These are phyloP conservation scores for Stenogyne calaminthoides DNA, from an alignment of 305 asterid species.

Conservation along the genomic window DNA sequence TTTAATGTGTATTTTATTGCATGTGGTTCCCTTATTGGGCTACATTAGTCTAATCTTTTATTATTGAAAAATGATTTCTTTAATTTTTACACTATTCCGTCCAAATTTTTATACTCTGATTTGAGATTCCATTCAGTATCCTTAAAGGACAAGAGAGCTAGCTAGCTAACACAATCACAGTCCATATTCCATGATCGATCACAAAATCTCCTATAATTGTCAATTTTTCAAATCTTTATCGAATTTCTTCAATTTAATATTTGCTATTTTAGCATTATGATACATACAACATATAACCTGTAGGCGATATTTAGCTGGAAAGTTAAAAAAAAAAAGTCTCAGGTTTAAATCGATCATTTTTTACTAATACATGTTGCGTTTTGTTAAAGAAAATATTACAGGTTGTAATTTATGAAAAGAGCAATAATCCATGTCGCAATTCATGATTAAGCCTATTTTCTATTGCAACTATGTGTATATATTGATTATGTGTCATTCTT, in stretches of 20 bases:
- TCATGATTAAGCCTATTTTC: no score
- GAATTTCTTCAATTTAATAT: no score
- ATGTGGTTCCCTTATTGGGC: conserved; percentile 78
- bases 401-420: no score
- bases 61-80: conserved; percentile 31
- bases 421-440: no score
- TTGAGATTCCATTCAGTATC: conserved; percentile 61
- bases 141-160: conserved; percentile 56
- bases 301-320: no score
- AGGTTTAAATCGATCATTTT: no score
- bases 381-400: no score
- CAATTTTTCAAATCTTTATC: no score
- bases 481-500: background rate
- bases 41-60: conserved; percentile 43
- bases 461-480: background rate
- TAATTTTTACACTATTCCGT: conserved; percentile 24
- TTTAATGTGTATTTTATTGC: conserved; percentile 47
- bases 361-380: no score
- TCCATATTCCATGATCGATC: conserved; percentile 31
- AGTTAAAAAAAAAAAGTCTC: no score
- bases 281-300: no score
- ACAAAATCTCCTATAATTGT: background rate
- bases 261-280: no score
- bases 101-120: conserved; percentile 44
- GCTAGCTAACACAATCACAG: conserved; percentile 35